These are phyloP conservation scores for Luffa aegyptiaca DNA, from an alignment of 306 rosid species.

Conservation along the genomic window DNA sequence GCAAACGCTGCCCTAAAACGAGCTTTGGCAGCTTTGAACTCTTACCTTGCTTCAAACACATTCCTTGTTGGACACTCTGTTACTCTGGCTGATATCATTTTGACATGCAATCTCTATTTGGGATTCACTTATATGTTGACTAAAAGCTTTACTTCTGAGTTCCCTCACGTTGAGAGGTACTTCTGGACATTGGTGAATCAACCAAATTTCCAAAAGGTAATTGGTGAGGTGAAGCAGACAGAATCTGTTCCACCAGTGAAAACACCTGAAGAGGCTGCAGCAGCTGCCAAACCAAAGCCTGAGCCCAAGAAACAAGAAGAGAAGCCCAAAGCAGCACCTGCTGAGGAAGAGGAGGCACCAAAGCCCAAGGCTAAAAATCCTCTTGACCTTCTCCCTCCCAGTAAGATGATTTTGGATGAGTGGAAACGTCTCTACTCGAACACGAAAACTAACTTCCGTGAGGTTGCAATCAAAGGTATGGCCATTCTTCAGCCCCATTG, in stretches of 20 bases:
- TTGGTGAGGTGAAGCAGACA: constrained; percentile 65
- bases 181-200: constrained; percentile 93
- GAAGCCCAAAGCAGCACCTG: constrained; percentile 35
- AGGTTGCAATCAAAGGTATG: constrained; percentile 87
- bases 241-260: constrained; percentile 44
- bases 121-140: constrained; percentile 36
- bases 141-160: constrained; percentile 72
- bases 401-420: constrained; percentile 80
- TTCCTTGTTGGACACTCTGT: constrained; percentile 72
- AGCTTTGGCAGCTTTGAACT: constrained; percentile 55
- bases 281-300: constrained; percentile 45
- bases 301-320: constrained; percentile 55
- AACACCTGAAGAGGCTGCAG: constrained; percentile 62
- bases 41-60: constrained; percentile 61
- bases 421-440: constrained; percentile 92
- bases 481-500: background rate
- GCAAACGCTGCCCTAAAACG: constrained; percentile 47
- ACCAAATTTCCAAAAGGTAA: constrained; percentile 62
- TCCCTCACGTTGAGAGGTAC: constrained; percentile 85
- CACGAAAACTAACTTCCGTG: constrained; percentile 86
- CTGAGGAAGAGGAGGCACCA: constrained; percentile 65
- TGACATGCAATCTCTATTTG: constrained; percentile 27
- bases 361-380: constrained; percentile 85
- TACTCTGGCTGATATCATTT: constrained; percentile 66
- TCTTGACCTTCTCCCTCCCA: constrained; percentile 87